phyloP scores from a whole-genome alignment of 176 grass and related monocot genomes.

The Tillandsia leiboldiana region DNA sequence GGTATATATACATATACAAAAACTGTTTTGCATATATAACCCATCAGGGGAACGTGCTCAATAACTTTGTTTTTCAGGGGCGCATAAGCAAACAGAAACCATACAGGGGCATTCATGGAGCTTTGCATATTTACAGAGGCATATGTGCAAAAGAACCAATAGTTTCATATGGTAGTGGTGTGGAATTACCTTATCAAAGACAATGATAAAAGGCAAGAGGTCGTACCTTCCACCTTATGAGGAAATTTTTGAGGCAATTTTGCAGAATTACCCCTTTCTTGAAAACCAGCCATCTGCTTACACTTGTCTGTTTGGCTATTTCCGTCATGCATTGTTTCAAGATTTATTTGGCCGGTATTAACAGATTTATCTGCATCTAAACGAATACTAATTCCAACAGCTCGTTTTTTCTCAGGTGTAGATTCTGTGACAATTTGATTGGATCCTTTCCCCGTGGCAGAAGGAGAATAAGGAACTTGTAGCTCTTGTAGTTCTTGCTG shows the following conservation, averaged over 20 bases:
- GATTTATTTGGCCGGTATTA: not conserved
- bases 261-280: slow-evolving; percentile 11
- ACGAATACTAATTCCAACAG: slow-evolving; percentile 5
- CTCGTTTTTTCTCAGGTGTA: slow-evolving; percentile 9
- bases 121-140: too few relatives aligned
- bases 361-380: slow-evolving; percentile 14
- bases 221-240: slow-evolving; percentile 8
- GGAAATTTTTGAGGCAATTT: slow-evolving; percentile 13
- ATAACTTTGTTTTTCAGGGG: too few relatives aligned
- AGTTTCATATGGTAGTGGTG: not conserved
- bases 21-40: too few relatives aligned
- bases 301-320: not conserved
- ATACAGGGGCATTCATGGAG: too few relatives aligned
- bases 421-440: slow-evolving; percentile 12
- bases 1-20: too few relatives aligned
- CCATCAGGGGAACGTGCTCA: too few relatives aligned
- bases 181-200: not conserved
- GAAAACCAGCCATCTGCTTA: slow-evolving; percentile 13
- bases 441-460: slow-evolving; percentile 21
- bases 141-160: not conserved
- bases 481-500: slow-evolving; percentile 14
- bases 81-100: too few relatives aligned
- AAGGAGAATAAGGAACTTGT: slow-evolving; percentile 11
- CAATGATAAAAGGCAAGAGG: not conserved
- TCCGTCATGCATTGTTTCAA: not conserved